phyloP scores from a whole-genome alignment of 345 rosid genomes.

The Geranium rotundifolium region DNA sequence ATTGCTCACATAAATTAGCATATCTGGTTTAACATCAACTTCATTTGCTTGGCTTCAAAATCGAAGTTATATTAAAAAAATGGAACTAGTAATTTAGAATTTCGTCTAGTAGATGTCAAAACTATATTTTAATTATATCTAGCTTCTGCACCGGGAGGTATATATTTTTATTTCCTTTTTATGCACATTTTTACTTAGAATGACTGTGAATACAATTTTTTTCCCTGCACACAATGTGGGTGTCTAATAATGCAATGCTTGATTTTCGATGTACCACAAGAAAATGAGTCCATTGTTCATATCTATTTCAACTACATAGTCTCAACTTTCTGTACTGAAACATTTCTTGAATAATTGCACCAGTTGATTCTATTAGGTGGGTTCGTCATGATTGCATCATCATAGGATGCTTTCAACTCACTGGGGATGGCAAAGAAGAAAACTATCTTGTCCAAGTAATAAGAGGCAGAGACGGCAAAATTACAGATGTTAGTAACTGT shows the following conservation, averaged over 20 bases:
- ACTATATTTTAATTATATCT: too few species aligned
- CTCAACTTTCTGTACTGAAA: constrained; percentile 16
- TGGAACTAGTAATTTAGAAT: too few species aligned
- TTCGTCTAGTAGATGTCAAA: too few species aligned
- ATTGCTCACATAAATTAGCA: neutral
- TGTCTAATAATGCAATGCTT: neutral
- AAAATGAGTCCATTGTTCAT: neutral
- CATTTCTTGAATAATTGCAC: constrained; percentile 20
- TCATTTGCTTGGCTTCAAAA: too few species aligned
- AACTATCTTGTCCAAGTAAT: constrained; percentile 66
- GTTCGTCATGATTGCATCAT: constrained; percentile 58
- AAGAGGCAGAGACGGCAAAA: constrained; percentile 57
- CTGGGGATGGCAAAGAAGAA: constrained; percentile 56
- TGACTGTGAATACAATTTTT: too few species aligned
- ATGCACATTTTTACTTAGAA: too few species aligned
- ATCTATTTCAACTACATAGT: neutral
- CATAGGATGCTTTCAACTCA: constrained; percentile 62
- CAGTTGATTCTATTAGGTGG: constrained; percentile 95
- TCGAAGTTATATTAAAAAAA: too few species aligned
- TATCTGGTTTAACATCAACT: neutral
- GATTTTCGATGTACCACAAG: too few species aligned
- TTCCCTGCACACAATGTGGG: too few species aligned
- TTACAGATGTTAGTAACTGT: constrained; percentile 50
- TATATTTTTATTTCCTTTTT: too few species aligned
- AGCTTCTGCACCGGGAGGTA: too few species aligned